Percentiles rank a stretch among this genome's conserved stretches.
These are phyloP conservation scores for Dactylellina drechsleri DNA, from an alignment of 2,329 filamentous ascomycete genomes.

Conservation along the genomic window DNA sequence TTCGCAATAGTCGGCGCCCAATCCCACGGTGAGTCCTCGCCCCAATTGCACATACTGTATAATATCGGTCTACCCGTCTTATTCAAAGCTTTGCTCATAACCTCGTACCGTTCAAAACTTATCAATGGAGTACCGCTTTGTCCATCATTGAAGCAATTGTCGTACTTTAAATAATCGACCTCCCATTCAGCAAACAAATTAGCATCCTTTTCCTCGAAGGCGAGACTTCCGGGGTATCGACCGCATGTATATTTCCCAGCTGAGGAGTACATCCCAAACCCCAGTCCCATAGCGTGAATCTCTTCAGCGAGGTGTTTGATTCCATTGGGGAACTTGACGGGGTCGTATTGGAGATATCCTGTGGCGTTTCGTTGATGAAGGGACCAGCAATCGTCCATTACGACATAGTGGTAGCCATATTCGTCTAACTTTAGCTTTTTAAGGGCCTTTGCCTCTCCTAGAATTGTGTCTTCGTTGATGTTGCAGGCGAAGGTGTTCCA, in stretches of 20 bases:
- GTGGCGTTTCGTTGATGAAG: constrained; percentile 62
- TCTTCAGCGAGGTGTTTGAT: constrained; percentile 68
- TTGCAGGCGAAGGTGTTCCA: constrained; percentile 69
- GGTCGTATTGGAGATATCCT: constrained; percentile 65
- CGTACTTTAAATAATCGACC: constrained; percentile 68
- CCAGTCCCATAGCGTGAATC: constrained; percentile 69
- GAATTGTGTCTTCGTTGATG: constrained; percentile 66
- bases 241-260: constrained; percentile 68
- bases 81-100: constrained; percentile 68
- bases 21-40: constrained; percentile 67
- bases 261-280: constrained; percentile 73
- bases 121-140: constrained; percentile 65
- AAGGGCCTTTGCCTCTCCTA: constrained; percentile 65
- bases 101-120: constrained; percentile 64
- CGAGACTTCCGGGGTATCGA: constrained; percentile 69
- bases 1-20: constrained; percentile 64
- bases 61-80: constrained; percentile 62
- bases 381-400: constrained; percentile 72
- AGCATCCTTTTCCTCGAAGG: constrained; percentile 69
- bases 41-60: constrained; percentile 69
- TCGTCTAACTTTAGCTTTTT: constrained; percentile 67
- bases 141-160: constrained; percentile 69
- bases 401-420: constrained; percentile 69
- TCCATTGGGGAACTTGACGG: constrained; percentile 68
- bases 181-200: constrained; percentile 67